Evolutionary conservation across 805 yeast genomes (phyloP).

Genomic region (Metschnikowia kunwiensis): DNA sequence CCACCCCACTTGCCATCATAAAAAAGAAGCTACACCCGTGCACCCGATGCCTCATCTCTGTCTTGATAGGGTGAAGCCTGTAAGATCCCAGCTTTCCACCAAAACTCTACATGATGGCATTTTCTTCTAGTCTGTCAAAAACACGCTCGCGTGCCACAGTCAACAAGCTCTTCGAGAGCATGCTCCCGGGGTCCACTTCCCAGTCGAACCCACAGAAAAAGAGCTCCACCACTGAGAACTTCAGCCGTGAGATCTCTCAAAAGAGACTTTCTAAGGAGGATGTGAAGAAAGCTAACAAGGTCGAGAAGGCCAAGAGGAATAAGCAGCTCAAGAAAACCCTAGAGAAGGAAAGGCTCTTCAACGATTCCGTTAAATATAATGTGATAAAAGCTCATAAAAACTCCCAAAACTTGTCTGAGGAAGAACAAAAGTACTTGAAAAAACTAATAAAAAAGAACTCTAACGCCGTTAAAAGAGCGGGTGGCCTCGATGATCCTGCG

Average conservation of each 20-base stretch:
- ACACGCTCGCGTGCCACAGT: slow-evolving; percentile 25
- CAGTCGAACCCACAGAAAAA: slow-evolving; percentile 5
- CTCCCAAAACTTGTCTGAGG: slow-evolving; percentile 24
- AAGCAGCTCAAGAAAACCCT: slow-evolving; percentile 27
- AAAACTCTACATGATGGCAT: slow-evolving; percentile 16
- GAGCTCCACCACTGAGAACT: slow-evolving; percentile 17
- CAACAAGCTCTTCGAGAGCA: slow-evolving; percentile 24
- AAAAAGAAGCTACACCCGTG: slow-evolving; percentile 3
- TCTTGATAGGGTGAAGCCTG: not conserved
- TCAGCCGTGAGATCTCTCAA: slow-evolving; percentile 17
- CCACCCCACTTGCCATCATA: too few relatives aligned
- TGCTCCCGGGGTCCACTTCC: slow-evolving; percentile 20
- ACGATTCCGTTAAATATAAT: slow-evolving; percentile 36
- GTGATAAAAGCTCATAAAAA: slow-evolving; percentile 34
- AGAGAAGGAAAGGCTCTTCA: slow-evolving; percentile 31
- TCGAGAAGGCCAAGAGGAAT: slow-evolving; percentile 22
- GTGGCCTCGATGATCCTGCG: slow-evolving; percentile 32
- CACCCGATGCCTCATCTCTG: slow-evolving; percentile 11
- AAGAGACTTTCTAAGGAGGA: slow-evolving; percentile 19
- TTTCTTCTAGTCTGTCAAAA: slow-evolving; percentile 21
- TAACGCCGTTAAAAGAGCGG: slow-evolving; percentile 26
- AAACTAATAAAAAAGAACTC: slow-evolving; percentile 39
- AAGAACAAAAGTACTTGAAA: slow-evolving; percentile 37
- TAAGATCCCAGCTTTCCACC: not conserved
- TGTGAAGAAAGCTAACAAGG: slow-evolving; percentile 18